Percentiles rank a stretch among this genome's conserved stretches.
Evolutionary conservation across 805 yeast genomes (phyloP).

Genomic region (Scheffersomyces stipitis): DNA sequence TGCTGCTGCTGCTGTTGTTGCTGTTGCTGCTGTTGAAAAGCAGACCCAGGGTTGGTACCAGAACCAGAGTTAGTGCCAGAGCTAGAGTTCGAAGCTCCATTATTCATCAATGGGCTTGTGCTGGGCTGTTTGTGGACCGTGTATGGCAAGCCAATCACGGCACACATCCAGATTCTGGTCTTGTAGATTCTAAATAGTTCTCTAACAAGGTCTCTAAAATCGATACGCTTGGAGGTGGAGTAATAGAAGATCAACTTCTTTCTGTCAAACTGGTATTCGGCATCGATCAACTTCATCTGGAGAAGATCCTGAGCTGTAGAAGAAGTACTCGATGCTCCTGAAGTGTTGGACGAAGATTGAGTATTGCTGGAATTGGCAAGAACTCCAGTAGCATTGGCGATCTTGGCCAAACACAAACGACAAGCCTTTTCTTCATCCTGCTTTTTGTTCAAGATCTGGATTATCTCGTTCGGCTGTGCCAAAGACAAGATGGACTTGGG

Average conservation of each 20-base stretch:
- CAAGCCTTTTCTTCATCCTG: conserved; percentile 72
- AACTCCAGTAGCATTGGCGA: conserved; percentile 38
- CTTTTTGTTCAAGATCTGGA: conserved; percentile 55
- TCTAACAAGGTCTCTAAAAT: conserved; percentile 69
- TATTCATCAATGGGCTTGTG: neutral
- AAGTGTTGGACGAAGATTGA: too few relatives aligned
- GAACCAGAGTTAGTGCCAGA: too few relatives aligned
- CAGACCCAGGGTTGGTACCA: neutral
- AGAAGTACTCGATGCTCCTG: conserved; percentile 2
- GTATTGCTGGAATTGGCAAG: conserved; percentile 5
- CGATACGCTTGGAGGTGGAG: conserved; percentile 57
- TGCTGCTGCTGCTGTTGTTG: neutral
- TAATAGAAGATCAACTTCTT: conserved; percentile 70
- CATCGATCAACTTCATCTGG: conserved; percentile 62
- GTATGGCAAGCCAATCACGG: conserved; percentile 50
- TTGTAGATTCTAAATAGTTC: conserved; percentile 75
- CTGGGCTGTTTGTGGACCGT: neutral
- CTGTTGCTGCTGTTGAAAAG: neutral
- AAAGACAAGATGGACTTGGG: conserved; percentile 68
- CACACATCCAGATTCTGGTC: conserved; percentile 83
- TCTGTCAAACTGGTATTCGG: conserved; percentile 81
- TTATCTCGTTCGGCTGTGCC: conserved; percentile 62
- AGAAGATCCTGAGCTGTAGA: conserved; percentile 26
- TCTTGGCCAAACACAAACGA: conserved; percentile 57
- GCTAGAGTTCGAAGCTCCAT: neutral